Conservation (phyloP, 1,284 basidiomycete species). For the Rhizoctonia solani region DNA sequence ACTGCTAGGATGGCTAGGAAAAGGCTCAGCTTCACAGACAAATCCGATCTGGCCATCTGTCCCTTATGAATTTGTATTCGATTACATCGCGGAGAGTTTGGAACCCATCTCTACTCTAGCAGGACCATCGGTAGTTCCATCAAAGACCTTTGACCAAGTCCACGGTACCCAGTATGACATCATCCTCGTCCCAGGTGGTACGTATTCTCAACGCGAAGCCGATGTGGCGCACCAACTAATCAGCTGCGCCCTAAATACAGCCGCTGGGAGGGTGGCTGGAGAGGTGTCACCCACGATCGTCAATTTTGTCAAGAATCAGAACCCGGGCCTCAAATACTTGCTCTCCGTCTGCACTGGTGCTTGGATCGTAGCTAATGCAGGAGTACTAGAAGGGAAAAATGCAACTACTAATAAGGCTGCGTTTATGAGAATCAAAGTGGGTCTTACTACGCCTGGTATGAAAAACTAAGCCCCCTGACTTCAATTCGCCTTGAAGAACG, state of each 20-base stretch:
- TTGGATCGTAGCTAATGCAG: conserved; percentile 13
- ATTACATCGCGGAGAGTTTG: conserved; percentile 38
- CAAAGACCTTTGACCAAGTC: conserved; percentile 29
- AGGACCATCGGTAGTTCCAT: conserved; percentile 17
- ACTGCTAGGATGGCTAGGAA: no score
- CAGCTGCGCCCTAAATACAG: no score
- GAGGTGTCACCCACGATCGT: not conserved
- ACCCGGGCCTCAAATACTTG: conserved; percentile 13
- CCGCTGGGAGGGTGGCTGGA: no score
- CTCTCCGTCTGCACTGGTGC: conserved; percentile 33
- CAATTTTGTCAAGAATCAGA: not conserved
- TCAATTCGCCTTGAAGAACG: not conserved
- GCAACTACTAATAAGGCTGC: conserved; percentile 31
- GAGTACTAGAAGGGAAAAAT: conserved; percentile 19
- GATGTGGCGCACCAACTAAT: no score
- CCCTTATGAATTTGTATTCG: conserved; percentile 38
- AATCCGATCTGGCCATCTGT: no score
- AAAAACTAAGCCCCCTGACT: not conserved
- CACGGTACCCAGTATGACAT: conserved; percentile 28
- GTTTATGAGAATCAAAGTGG: not conserved
- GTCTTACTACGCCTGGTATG: not conserved
- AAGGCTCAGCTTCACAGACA: no score
- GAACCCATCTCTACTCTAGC: conserved; percentile 13
- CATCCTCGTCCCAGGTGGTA: conserved; percentile 34
- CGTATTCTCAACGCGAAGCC: no score